These are phyloP conservation scores for Neopestalotiopsis rosae DNA, from an alignment of 2,329 filamentous ascomycete genomes.

Conservation along the genomic window DNA sequence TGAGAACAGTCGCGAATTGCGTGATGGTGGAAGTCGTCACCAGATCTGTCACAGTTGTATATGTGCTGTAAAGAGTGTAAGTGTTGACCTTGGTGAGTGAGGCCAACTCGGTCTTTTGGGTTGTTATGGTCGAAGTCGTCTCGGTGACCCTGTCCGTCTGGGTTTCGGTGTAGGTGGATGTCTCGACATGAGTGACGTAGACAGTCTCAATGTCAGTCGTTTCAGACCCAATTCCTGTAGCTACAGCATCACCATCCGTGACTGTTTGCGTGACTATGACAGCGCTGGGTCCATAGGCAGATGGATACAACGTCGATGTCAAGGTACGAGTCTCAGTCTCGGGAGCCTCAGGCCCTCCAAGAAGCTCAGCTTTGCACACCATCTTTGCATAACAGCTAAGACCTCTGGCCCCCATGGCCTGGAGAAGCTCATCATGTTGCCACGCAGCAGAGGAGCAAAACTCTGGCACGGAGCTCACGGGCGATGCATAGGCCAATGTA, in stretches of 20 bases:
- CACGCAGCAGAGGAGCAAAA: not conserved
- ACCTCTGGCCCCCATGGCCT: not conserved
- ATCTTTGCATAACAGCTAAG: not conserved
- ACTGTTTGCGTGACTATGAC: not conserved
- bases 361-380: not conserved
- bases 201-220: not conserved
- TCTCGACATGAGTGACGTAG: not conserved
- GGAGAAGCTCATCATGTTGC: not conserved
- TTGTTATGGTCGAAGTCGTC: not conserved
- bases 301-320: not conserved
- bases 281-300: not conserved
- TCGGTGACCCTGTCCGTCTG: not conserved
- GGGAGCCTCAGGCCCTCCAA: not conserved
- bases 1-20: not conserved
- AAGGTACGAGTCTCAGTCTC: not conserved
- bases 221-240: not conserved
- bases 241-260: not conserved
- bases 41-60: not conserved
- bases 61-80: not conserved
- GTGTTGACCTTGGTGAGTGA: not conserved
- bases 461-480: not conserved
- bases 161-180: not conserved
- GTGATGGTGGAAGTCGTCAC: not conserved
- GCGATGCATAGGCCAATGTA: not conserved
- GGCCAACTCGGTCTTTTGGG: not conserved